Evolutionary conservation across 768 basidiomycete genomes (phyloP).

Genomic region (Tephrocybe sp.): DNA sequence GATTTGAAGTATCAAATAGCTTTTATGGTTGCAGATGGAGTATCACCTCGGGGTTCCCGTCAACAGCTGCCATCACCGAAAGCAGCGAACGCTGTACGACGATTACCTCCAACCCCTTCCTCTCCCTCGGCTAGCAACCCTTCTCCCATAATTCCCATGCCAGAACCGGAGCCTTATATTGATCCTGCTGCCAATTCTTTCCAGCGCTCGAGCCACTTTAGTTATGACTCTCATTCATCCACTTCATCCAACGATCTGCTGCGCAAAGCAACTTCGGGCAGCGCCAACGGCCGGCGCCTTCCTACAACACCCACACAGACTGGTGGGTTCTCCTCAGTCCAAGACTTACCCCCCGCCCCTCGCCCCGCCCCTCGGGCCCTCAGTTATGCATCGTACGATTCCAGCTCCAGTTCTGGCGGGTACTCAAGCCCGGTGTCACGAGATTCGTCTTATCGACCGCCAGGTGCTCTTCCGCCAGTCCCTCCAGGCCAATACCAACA

Average conservation of each 20-base stretch:
- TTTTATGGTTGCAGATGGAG: conserved; percentile 8
- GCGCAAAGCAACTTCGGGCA: conserved; percentile 26
- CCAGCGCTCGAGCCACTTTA: conserved; percentile 24
- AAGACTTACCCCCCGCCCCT: conserved; percentile 19
- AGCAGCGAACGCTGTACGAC: conserved; percentile 31
- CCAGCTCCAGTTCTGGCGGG: conserved; percentile 21
- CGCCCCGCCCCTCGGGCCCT: conserved; percentile 12
- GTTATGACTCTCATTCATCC: conserved; percentile 25
- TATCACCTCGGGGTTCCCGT: conserved; percentile 14
- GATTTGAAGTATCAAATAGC: conserved; percentile 4
- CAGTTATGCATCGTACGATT: conserved; percentile 18
- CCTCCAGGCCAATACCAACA: conserved; percentile 24
- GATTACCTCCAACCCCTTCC: conserved; percentile 46
- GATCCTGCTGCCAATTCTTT: conserved; percentile 20
- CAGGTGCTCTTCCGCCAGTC: conserved; percentile 28
- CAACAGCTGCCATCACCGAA: conserved; percentile 24
- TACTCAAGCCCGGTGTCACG: conserved; percentile 19
- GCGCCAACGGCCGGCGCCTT: conserved; percentile 25
- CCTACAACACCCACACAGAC: conserved; percentile 22
- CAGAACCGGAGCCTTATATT: conserved; percentile 42
- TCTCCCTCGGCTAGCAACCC: conserved; percentile 25
- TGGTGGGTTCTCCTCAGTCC: conserved; percentile 15
- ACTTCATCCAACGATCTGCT: conserved; percentile 27
- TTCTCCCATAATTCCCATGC: conserved; percentile 35
- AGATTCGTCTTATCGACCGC: conserved; percentile 25